phyloP scores from a whole-genome alignment of 192 early-diverging fungal species.

The Bifiguratus adelaidae region DNA sequence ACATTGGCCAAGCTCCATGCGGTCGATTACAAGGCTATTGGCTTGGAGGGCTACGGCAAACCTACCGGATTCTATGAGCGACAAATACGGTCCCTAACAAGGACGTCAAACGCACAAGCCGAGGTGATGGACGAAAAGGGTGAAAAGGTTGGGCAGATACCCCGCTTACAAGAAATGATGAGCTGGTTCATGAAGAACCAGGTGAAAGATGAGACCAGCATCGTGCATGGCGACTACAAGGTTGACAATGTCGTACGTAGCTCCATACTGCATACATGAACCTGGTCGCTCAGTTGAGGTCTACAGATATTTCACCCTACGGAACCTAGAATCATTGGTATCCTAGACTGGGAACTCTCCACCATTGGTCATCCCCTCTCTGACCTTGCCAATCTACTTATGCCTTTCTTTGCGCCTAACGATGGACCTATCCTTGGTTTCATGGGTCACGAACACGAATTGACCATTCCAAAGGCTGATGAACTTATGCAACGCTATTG shows the following conservation, averaged over 20 bases:
- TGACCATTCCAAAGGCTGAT: constrained; percentile 53
- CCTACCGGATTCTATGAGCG: constrained; percentile 72
- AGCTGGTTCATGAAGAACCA: constrained; percentile 62
- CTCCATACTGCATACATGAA: too few relatives aligned
- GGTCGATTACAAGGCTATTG: constrained; percentile 50
- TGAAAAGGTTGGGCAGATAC: constrained; percentile 52
- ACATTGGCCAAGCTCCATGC: constrained; percentile 74
- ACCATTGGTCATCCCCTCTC: constrained; percentile 88
- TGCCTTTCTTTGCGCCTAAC: constrained; percentile 45
- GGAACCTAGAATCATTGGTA: constrained; percentile 63
- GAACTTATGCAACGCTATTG: constrained; percentile 71
- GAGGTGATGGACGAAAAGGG: constrained; percentile 40
- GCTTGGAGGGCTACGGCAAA: constrained; percentile 60
- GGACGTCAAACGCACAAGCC: constrained; percentile 61
- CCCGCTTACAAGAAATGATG: constrained; percentile 52
- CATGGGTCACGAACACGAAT: constrained; percentile 14
- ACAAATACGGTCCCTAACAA: constrained; percentile 60
- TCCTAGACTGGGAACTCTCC: constrained; percentile 89
- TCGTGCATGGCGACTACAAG: constrained; percentile 94
- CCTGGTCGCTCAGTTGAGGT: too few relatives aligned
- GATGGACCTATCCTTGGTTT: constrained; percentile 29
- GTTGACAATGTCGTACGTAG: too few relatives aligned
- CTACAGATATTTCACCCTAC: constrained; percentile 63
- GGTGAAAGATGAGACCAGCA: constrained; percentile 62
- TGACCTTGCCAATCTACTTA: constrained; percentile 80